Evolutionary conservation across 2,329 filamentous ascomycete species (phyloP).

Genomic region (Cladosporium sp.): DNA sequence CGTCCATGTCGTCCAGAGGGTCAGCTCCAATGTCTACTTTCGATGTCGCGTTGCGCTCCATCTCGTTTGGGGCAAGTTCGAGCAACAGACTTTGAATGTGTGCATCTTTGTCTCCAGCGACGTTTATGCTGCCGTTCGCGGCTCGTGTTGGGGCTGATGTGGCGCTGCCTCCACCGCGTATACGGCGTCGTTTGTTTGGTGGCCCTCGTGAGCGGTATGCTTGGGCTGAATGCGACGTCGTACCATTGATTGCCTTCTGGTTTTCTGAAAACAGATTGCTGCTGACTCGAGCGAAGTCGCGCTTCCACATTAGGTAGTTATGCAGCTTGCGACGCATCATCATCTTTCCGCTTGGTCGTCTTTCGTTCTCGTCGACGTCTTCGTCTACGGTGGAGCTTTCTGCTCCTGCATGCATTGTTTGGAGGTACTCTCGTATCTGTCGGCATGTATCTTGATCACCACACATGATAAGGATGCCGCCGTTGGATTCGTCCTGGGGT

Average conservation of each 20-base stretch:
- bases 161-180: constrained; percentile 73
- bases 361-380: constrained; percentile 48
- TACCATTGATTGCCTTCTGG: constrained; percentile 71
- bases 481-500: constrained; percentile 78
- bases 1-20: constrained; percentile 85
- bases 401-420: constrained; percentile 69
- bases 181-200: constrained; percentile 79
- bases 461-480: constrained; percentile 95
- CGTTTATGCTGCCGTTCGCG: constrained; percentile 71
- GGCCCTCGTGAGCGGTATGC: constrained; percentile 63
- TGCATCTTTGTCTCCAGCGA: constrained; percentile 77
- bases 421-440: constrained; percentile 86
- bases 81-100: constrained; percentile 82
- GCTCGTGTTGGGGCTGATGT: constrained; percentile 62
- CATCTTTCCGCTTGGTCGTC: constrained; percentile 70
- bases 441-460: constrained; percentile 81
- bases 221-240: constrained; percentile 47
- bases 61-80: constrained; percentile 77
- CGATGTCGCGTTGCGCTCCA: constrained; percentile 62
- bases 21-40: constrained; percentile 77
- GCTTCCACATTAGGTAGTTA: constrained; percentile 88
- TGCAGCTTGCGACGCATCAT: constrained; percentile 89
- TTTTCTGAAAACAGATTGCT: constrained; percentile 76
- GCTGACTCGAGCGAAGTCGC: constrained; percentile 82
- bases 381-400: constrained; percentile 43